phyloP scores from a whole-genome alignment of 2,329 filamentous ascomycete genomes.

The Sporothrix pallida region DNA sequence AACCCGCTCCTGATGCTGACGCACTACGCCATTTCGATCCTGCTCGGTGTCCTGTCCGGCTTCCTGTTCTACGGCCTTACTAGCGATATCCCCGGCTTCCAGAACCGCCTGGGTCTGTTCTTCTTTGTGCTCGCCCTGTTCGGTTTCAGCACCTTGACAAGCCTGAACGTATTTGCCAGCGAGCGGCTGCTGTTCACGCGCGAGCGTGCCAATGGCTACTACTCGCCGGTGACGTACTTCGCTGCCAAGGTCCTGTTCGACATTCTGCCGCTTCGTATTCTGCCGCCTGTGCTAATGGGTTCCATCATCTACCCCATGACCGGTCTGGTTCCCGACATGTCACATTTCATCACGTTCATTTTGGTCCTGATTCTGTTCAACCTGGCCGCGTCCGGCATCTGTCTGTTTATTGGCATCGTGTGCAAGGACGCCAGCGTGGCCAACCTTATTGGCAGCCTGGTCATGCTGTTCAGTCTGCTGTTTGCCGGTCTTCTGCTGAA shows the following conservation, averaged over 20 bases:
- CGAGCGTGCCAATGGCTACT: constrained; percentile 96
- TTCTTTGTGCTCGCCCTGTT: constrained; percentile 96
- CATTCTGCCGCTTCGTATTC: constrained; percentile 89
- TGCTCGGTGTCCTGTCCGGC: constrained; percentile 90
- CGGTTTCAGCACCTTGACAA: constrained; percentile 94
- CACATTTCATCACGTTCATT: constrained; percentile 89
- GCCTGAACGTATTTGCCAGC: constrained; percentile 88
- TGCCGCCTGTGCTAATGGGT: constrained; percentile 93
- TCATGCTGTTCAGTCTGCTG: constrained; percentile 96
- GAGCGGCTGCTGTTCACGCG: constrained; percentile 90
- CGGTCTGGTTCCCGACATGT: constrained; percentile 79
- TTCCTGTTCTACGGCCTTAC: constrained; percentile 96
- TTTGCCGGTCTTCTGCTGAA: constrained; percentile 95
- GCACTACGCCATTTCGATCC: constrained; percentile 95
- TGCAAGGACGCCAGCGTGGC: constrained; percentile 91
- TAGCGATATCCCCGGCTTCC: constrained; percentile 95
- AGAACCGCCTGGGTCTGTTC: constrained; percentile 95
- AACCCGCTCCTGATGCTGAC: constrained; percentile 99
- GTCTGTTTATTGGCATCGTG: constrained; percentile 93
- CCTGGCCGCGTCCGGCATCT: constrained; percentile 89
- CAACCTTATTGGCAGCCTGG: constrained; percentile 89
- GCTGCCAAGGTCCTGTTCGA: constrained; percentile 97
- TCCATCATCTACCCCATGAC: constrained; percentile 98
- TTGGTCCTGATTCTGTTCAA: constrained; percentile 95
- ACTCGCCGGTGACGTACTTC: constrained; percentile 92